These are phyloP conservation scores for Colletotrichum phormii DNA, from an alignment of 2,329 filamentous ascomycete species.

Conservation along the genomic window DNA sequence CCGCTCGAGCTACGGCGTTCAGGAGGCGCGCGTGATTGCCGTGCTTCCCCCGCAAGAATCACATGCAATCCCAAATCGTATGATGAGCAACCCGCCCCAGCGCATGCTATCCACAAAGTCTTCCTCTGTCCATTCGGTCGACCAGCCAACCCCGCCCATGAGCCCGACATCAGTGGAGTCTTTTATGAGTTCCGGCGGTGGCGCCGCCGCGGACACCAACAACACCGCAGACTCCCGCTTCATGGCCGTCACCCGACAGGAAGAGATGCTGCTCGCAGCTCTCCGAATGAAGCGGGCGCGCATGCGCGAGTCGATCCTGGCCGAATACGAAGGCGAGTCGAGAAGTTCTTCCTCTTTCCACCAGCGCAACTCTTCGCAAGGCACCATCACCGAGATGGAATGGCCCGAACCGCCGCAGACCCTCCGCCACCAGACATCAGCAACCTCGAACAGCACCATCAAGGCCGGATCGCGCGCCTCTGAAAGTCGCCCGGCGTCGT, in stretches of 20 bases:
- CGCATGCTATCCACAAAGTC: slow-evolving; percentile 25
- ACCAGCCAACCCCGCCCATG: slow-evolving; percentile 61
- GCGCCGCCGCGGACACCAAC: slow-evolving; percentile 52
- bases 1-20: slow-evolving; percentile 46
- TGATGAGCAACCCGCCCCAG: slow-evolving; percentile 4
- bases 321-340: slow-evolving; percentile 54
- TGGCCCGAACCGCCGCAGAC: slow-evolving; percentile 31
- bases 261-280: slow-evolving; percentile 69
- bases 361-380: slow-evolving; percentile 32
- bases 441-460: slow-evolving; percentile 36
- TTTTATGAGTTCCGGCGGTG: slow-evolving; percentile 53
- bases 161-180: slow-evolving; percentile 65
- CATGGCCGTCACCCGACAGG: slow-evolving; percentile 69
- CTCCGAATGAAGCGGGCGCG: slow-evolving; percentile 66
- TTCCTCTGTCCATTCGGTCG: slow-evolving; percentile 41
- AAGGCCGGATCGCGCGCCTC: slow-evolving; percentile 19
- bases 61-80: not conserved
- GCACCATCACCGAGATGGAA: slow-evolving; percentile 30
- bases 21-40: slow-evolving; percentile 54
- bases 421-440: slow-evolving; percentile 35
- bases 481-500: slow-evolving; percentile 1
- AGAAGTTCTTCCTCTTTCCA: slow-evolving; percentile 1
- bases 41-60: slow-evolving; percentile 45
- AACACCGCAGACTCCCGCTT: slow-evolving; percentile 55
- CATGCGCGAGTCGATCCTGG: slow-evolving; percentile 62